Percentiles rank a stretch among this genome's conserved stretches.
Conservation (phyloP, 257 asterid genomes). For the Petunia secreta region DNA sequence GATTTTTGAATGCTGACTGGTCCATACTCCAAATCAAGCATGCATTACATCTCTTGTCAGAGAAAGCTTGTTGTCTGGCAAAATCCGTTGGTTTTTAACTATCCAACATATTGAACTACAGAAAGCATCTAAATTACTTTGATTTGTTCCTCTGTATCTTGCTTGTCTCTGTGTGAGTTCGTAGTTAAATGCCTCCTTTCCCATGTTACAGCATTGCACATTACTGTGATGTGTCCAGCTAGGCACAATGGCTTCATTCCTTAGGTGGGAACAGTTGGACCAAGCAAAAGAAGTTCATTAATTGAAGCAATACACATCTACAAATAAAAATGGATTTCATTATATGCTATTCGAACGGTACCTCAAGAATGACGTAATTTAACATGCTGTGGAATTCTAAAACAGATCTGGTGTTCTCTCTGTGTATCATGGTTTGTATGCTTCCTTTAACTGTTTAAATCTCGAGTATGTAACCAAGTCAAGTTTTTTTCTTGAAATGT, state of each 20-base stretch:
- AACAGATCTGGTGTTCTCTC: neutral
- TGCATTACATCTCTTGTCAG: neutral
- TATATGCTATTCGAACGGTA: neutral
- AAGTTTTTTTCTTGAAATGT: neutral
- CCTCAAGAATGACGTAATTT: neutral
- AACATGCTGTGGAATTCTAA: neutral
- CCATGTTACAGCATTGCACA: neutral
- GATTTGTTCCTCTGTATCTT: neutral
- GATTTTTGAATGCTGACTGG: neutral
- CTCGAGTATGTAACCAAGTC: neutral
- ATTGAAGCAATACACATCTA: constrained; percentile 21
- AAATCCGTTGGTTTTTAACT: neutral
- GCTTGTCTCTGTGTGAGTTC: neutral
- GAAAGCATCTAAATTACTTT: neutral
- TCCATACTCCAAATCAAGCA: neutral
- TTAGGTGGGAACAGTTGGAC: neutral
- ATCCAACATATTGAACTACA: constrained; percentile 15
- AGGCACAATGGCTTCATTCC: neutral
- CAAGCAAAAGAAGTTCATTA: constrained; percentile 16
- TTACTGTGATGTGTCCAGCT: neutral
- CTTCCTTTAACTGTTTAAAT: neutral
- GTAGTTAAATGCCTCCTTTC: constrained; percentile 1
- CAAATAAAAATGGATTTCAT: neutral
- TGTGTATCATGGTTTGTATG: neutral
- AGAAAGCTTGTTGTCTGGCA: neutral